Conservation (phyloP, 2,329 filamentous ascomycete species). For the Sporothrix euskadiensis region DNA sequence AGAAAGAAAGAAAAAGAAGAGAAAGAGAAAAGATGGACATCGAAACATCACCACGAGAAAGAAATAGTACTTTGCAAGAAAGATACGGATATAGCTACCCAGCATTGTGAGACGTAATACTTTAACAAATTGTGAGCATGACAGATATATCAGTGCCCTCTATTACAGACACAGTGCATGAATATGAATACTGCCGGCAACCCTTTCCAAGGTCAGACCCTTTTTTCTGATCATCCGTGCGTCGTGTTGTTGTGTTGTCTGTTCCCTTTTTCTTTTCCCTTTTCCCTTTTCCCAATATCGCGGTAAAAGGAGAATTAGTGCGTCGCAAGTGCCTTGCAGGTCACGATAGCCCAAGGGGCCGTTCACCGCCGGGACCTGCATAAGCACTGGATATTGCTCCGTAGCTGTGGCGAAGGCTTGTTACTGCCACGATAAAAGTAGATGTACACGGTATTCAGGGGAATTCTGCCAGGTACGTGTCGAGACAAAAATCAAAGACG, state of each 20-base stretch:
- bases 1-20: not conserved
- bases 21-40: too few species aligned
- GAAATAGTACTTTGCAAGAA: too few species aligned
- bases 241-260: not conserved
- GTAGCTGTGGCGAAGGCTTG: not conserved
- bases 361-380: constrained; percentile 9
- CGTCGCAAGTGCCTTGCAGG: not conserved
- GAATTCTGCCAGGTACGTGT: not conserved
- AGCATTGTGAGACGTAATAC: not conserved
- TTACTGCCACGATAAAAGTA: not conserved
- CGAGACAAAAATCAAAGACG: not conserved
- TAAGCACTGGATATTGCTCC: not conserved
- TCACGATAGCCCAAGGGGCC: not conserved
- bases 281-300: not conserved
- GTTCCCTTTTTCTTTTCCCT: not conserved
- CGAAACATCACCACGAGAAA: not conserved
- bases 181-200: not conserved
- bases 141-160: not conserved
- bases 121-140: not conserved
- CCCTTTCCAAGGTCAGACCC: not conserved
- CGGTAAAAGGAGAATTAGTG: not conserved
- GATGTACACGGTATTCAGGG: not conserved
- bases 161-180: not conserved
- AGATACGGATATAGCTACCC: not conserved
- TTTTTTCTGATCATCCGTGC: not conserved